Evolutionary conservation across 148 eudicot genomes (phyloP), one percentile per base, ranked within the genome.

Genomic region (Dianthus caryophyllus): DNA sequence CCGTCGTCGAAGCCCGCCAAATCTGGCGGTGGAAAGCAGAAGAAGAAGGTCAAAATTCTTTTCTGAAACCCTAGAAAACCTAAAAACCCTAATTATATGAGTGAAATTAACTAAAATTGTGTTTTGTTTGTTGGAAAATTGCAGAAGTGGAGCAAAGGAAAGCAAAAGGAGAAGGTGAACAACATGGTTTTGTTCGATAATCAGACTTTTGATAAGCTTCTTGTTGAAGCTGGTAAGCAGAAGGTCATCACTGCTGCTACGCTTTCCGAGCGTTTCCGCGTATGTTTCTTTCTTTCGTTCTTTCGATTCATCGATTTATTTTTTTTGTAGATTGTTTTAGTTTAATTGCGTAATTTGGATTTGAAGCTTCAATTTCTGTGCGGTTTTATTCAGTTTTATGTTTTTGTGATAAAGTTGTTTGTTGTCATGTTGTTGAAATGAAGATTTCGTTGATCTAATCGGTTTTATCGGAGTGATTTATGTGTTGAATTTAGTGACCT

Each of bases 91-190:
- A 53, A 18, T 54, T 62, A 9, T 50, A 9, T 33, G 10, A 57
- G 22, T n/a, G 47, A 26, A 1, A 15, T 6, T 21, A 2, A 17
- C 48, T 22, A 66, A 49, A 25, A 30, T 17, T 30, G 5, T 21
- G 53, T 47, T 9, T 47, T 55, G 5, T 46, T 5, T 18, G 7
- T 36, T 16, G 6, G 39, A 38, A 57, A n/a, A 44, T 68, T 73
- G 67, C 87, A 91, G 92, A 91, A 91, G 87, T 86, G 96, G 96
- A 88, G 97, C 82, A 91, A 91, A 84, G 97, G 97, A 79, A 91
- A 91, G 90, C 96, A 92, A 79, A 92, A 88, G 93, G 97, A 92
- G 68, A 92, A 92, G 96, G 97, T 92, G 76, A 92, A 92, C 87
- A 92, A 92, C 84, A 84, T 89, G 96, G 91, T 87, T 52, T 79